Conservation (phyloP, 2,329 filamentous ascomycete genomes). For the Colletotrichum melonis region DNA sequence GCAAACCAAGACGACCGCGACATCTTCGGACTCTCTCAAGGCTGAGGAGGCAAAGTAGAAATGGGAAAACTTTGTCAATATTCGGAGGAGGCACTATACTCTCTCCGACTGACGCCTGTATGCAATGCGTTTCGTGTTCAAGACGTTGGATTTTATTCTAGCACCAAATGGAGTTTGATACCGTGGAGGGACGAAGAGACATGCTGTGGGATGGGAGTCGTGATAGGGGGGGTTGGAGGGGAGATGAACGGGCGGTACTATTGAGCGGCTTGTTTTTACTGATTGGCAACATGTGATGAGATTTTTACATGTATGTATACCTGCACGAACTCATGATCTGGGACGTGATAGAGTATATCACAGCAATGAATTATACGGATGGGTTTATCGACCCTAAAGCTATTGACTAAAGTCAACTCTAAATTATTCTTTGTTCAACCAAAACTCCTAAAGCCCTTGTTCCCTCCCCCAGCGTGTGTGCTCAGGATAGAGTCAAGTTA, state of each 20-base stretch:
- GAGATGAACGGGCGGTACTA: constrained; percentile 18
- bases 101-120: neutral
- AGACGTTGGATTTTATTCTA: constrained; percentile 3
- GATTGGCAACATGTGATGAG: constrained; percentile 28
- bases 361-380: constrained; percentile 22
- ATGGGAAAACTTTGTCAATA: neutral
- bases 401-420: neutral
- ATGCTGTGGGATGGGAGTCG: neutral
- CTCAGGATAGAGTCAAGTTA: neutral
- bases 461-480: neutral
- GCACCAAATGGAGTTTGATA: constrained; percentile 15
- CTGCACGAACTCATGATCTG: constrained; percentile 29
- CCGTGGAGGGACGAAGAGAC: neutral
- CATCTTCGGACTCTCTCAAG: constrained; percentile 15
- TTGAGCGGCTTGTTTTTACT: constrained; percentile 19
- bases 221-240: neutral
- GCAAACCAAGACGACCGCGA: constrained; percentile 33
- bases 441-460: neutral
- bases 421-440: neutral
- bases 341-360: constrained; percentile 19
- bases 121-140: constrained; percentile 17
- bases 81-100: neutral
- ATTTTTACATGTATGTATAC: constrained; percentile 20
- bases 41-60: constrained; percentile 6
- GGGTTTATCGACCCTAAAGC: neutral